Conservation (phyloP, 1,284 basidiomycete species). For the Sanguinoderma infundibulare region DNA sequence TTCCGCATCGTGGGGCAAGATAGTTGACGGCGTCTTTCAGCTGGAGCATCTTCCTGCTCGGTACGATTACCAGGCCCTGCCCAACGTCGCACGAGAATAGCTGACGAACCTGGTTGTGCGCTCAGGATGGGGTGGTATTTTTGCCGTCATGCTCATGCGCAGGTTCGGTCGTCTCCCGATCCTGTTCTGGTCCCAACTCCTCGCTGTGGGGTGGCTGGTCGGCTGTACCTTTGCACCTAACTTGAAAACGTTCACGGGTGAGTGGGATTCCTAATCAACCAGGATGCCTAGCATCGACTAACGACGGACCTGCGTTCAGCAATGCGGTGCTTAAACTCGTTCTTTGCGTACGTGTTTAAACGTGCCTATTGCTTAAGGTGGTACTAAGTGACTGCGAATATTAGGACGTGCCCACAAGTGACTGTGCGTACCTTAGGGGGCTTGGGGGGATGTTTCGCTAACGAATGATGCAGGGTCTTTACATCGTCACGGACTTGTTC, state of each 20-base stretch:
- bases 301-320: conserved; percentile 39
- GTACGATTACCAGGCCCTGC: conserved; percentile 30
- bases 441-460: not conserved
- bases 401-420: conserved; percentile 69
- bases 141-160: conserved; percentile 62
- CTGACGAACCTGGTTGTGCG: not conserved
- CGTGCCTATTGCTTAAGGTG: not conserved
- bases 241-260: conserved; percentile 56
- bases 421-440: conserved; percentile 48
- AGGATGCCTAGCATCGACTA: not conserved
- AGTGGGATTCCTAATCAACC: conserved; percentile 1
- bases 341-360: conserved; percentile 58
- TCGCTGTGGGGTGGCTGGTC: conserved; percentile 52
- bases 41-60: conserved; percentile 72
- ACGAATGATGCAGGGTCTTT: conserved; percentile 54
- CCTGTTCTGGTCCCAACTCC: conserved; percentile 67
- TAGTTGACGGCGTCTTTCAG: conserved; percentile 35
- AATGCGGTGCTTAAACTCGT: conserved; percentile 72
- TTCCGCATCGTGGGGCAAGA: not conserved
- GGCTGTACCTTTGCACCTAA: conserved; percentile 60
- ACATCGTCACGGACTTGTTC: conserved; percentile 69
- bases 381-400: conserved; percentile 3
- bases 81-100: not conserved
- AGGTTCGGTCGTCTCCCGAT: conserved; percentile 64
- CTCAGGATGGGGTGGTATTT: conserved; percentile 61